Evolutionary conservation across 768 basidiomycete genomes (phyloP), one percentile per base, ranked within the genome.

Genomic region (Psilocybe cyanescens): DNA sequence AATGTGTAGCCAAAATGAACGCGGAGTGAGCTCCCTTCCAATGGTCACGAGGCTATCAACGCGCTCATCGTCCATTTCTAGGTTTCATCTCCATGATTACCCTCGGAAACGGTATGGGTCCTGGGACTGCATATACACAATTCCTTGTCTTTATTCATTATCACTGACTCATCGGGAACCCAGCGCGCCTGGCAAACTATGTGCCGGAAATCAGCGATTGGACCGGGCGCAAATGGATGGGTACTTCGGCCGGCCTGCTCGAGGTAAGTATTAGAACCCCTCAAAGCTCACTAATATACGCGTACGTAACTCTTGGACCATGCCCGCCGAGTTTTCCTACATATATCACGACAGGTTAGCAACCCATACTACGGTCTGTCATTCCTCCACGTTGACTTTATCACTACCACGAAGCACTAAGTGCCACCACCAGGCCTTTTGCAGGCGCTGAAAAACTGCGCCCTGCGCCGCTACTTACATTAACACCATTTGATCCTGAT

Each of bases 161-260:
- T 16, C 5, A 44, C 14, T 44, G 41, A 44, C 41, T 44, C 41
- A 44, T 12, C 41, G 41, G 41, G 14, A n/a, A 24, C 24, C 41
- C 17, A 24, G 30, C 49, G 28, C 49, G 49, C 12, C 28, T 50
- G 49, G 31, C 31, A 37, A 35, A 3, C 5, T 44, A n/a, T 39
- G 37, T 8, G 14, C 37, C 41, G 7, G 51, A n/a, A 53, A 53
- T 31, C 30, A 35, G 51, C 30, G 51, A 16, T 31, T 33, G 50
- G 24, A 33, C 51, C 51, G 51, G 51, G 51, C 31, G 33, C 31
- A 53, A 53, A 53, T 33, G 33, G 12, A 31, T 37, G 16, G 51
- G 31, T 53, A 53, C 51, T 33, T 53, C 51, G 51, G 51, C 51
- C 51, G 33, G 51, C 51, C 49, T 53, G 31, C 31, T 33, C 51